A percentile compares a stretch with the other conserved stretches of the same genome.
Conservation (phyloP, 441 rosid species). For the California macrophylla region DNA sequence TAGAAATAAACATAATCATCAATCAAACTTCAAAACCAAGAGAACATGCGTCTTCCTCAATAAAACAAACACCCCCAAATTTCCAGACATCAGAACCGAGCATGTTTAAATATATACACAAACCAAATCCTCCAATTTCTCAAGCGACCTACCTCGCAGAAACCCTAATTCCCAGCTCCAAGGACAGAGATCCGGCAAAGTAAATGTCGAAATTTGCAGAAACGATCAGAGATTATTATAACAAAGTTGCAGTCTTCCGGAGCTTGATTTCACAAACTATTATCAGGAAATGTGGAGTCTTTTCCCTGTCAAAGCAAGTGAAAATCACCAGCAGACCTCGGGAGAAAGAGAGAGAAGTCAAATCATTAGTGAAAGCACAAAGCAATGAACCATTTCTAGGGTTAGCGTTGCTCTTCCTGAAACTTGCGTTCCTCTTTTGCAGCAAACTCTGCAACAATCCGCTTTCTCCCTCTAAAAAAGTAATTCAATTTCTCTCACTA, state of each 20-base stretch:
- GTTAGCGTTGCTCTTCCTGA: slow-evolving; percentile 17
- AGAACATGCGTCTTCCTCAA: not conserved
- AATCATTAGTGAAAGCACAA: slow-evolving; percentile 11
- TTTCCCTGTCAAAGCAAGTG: not conserved
- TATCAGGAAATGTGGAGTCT: slow-evolving; percentile 10
- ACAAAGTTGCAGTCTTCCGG: not conserved
- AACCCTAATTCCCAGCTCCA: slow-evolving; percentile 16
- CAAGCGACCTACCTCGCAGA: slow-evolving; percentile 7
- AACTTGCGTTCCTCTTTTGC: not conserved
- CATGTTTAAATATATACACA: not conserved
- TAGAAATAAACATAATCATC: not conserved
- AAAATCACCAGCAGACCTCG: not conserved
- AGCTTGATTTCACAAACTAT: slow-evolving; percentile 16
- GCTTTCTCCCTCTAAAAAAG: not conserved
- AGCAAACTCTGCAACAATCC: slow-evolving; percentile 8
- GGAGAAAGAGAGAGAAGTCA: not conserved
- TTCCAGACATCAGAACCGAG: not conserved
- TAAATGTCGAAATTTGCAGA: not conserved
- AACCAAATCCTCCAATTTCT: not conserved
- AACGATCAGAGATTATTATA: not conserved
- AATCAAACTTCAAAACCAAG: not conserved
- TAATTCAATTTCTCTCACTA: not conserved
- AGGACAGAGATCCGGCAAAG: slow-evolving; percentile 15
- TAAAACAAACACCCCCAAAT: slow-evolving; percentile 10
- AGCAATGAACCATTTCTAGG: slow-evolving; percentile 18